Evolutionary conservation across 2,329 filamentous ascomycete genomes (phyloP), one percentile per base, ranked within the genome.

Genomic region (Penicillium sp.): DNA sequence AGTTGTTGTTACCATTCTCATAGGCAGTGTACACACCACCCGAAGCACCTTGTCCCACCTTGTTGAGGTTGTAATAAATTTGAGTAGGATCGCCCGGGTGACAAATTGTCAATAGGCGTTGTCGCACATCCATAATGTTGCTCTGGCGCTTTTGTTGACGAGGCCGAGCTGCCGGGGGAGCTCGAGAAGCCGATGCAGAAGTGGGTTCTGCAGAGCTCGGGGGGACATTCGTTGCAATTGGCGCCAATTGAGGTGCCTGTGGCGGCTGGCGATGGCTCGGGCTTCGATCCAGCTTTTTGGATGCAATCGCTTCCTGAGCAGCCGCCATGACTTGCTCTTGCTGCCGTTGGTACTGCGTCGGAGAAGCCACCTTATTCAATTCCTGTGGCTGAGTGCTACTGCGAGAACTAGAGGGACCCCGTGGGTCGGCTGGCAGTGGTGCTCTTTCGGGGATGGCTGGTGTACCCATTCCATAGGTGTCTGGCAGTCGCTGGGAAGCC

Each of bases 21-120:
- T 93, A 91, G 3, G 93, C 95, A 0, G 92, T 96, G 71, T 88
- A 99, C 1, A 99, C 95, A 60, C 95, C 95, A 66, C 95, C 95
- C 9, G 93, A 98, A 37, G 95, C 95, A 74, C 95, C 95, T 76
- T 99, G 95, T 0, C 95, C 95, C 72, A 99, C 98, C 80, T 98
- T 98, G 72, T 87, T 93, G 66, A 98, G 86, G 56, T 89, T 88
- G 55, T 88, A 86, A 77, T 96, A 99, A 62, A 93, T 88, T 54
- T 90, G 88, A 26, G 91, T 91, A 3, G 95, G 95, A 71, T 99
- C 93, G 48, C 90, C 91, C 53, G 92, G 87, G 23, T 88, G 93
- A 74, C 95, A 98, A 62, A 99, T 98, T 31, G 90, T 86, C 74
- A 92, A 91, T 53, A 99, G 82, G 19, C 91, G 88, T 21, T 87